phyloP scores from a whole-genome alignment of 441 rosid species.

The Daphne laureola region DNA sequence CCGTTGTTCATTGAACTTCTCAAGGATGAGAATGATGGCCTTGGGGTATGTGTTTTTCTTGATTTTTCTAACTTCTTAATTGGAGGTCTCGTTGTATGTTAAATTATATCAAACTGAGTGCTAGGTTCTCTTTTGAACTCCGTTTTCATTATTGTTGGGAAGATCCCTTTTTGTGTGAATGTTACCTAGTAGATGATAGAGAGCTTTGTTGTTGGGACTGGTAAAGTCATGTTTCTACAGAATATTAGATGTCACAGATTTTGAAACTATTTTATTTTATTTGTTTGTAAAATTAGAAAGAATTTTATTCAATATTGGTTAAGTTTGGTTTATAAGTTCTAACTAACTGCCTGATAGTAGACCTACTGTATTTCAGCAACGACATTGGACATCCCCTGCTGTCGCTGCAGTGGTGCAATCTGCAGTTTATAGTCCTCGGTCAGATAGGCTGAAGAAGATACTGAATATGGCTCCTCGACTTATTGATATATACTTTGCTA shows the following conservation, averaged over 20 bases:
- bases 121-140: no score
- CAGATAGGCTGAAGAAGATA: conserved; percentile 72
- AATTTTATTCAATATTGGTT: no score
- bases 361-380: conserved; percentile 50
- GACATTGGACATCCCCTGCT: conserved; percentile 75
- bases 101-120: no score
- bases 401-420: conserved; percentile 75
- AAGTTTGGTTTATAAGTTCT: not conserved
- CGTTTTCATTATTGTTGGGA: no score
- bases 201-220: no score
- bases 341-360: conserved; percentile 6
- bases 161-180: no score
- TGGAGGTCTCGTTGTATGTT: no score
- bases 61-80: conserved; percentile 11
- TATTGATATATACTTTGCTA: conserved; percentile 66
- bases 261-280: no score
- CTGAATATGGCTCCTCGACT: conserved; percentile 66
- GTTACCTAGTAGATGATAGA: no score
- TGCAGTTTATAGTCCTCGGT: conserved; percentile 51
- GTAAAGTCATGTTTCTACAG: no score
- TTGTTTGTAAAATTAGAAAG: no score
- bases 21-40: conserved; percentile 97
- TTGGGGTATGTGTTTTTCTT: conserved; percentile 51
- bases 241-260: no score
- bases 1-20: conserved; percentile 89